Evolutionary conservation across 2,329 filamentous ascomycete species (phyloP).

Genomic region (Fusarium humuli): DNA sequence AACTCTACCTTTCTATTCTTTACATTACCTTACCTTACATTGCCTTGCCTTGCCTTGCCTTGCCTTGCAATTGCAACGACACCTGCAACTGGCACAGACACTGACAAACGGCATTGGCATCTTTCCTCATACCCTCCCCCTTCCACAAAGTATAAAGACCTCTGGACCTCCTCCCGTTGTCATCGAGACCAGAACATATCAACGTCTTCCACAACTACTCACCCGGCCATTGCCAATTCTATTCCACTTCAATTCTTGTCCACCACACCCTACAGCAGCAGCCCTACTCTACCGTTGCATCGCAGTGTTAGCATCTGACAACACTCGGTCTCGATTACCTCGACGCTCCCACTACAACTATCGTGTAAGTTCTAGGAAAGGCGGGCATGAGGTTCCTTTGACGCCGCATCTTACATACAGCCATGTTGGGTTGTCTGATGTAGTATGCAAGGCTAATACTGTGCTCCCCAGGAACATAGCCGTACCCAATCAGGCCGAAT

Average conservation of each 20-base stretch:
- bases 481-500: conserved; percentile 41
- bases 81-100: conserved; percentile 20
- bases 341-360: conserved; percentile 2
- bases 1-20: conserved; percentile 12
- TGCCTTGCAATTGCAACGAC: conserved; percentile 22
- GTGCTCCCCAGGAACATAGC: conserved; percentile 32
- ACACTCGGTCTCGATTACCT: conserved; percentile 4
- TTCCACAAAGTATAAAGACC: conserved; percentile 37
- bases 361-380: conserved; percentile 30
- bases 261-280: conserved; percentile 4
- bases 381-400: conserved; percentile 20
- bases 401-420: conserved; percentile 21
- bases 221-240: conserved; percentile 2
- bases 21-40: conserved; percentile 21
- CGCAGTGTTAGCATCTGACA: conserved; percentile 13
- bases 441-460: conserved; percentile 44
- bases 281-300: conserved; percentile 5
- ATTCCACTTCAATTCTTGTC: conserved; percentile 4
- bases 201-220: conserved; percentile 13
- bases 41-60: conserved; percentile 2
- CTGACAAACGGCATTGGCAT: not conserved
- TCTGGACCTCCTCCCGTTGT: conserved; percentile 13
- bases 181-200: conserved; percentile 8
- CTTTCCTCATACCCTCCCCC: conserved; percentile 14
- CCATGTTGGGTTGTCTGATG: conserved; percentile 23